Base-by-base conservation (phyloP, 129 eudicot species). In the Ambrosia artemisiifolia region DNA sequence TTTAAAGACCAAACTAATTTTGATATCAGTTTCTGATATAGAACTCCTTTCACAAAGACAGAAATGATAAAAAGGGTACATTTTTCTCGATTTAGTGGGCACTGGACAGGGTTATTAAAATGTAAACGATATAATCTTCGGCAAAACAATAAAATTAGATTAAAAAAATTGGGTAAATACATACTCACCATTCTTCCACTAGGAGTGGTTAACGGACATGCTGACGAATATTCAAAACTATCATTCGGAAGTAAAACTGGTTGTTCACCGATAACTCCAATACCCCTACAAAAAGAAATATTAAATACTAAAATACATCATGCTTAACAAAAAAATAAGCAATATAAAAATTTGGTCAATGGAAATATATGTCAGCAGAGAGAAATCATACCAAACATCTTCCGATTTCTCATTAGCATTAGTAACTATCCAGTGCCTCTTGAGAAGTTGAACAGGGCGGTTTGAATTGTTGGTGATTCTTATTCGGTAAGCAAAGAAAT, bases 261-360 rank as follows among this genome's bases (percentile, higher is more conserved):
- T 80, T 94, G 99, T 81, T 94, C 99, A 63, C 97, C 97, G 63
- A 94, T 86, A 64, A 94, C 99, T 67, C 99, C 99, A 71, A 84
- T 81, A 28, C 97, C 99, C 89, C 99, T 90, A 85, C 17, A 68
- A 80, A 16, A n/a, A 46, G 17, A 3, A n/a, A n/a, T 6, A 50
- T 50, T 2, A 59, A 12, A 4, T 16, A 50, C 16, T 13, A 53
- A 12, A 64, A 67, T 63, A 14, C 19, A 43, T 46, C n/a, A 30
- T 28, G 30, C 44, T 0, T 17, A 59, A 54, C 69, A 57, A 35
- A 28, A 54, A 18, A 10, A n/a, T 35, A 48, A 63, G 53, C 54
- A 69, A 47, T 44, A 50, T 30, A 62, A 59, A 42, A 69, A 32
- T 12, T 33, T 28, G 30, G 35, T 55, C 5, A 4, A 18, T 8